These are phyloP conservation scores for Chamaecrista fasciculata DNA, from an alignment of 306 rosid genomes.

Conservation along the genomic window DNA sequence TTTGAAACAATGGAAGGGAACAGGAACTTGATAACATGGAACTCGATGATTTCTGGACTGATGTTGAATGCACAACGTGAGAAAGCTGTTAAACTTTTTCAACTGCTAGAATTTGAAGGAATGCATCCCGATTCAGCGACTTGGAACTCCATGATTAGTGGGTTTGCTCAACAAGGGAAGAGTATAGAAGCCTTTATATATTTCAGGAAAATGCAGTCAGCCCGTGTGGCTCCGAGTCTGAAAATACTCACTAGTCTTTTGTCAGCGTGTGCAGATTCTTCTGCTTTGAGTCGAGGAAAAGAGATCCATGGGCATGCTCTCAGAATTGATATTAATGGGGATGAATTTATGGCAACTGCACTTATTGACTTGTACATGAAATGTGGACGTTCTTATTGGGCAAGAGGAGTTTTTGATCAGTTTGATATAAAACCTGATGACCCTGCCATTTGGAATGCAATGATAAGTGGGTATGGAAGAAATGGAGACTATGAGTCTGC, in stretches of 20 bases:
- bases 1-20: slow-evolving; percentile 35
- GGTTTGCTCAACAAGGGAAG: slow-evolving; percentile 53
- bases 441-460: slow-evolving; percentile 77
- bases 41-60: slow-evolving; percentile 69
- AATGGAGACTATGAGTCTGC: slow-evolving; percentile 61
- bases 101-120: slow-evolving; percentile 41
- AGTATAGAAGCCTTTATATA: slow-evolving; percentile 48
- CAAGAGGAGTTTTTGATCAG: slow-evolving; percentile 46
- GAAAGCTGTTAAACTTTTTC: slow-evolving; percentile 48
- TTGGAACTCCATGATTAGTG: slow-evolving; percentile 72
- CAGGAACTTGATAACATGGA: slow-evolving; percentile 64
- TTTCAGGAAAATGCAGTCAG: slow-evolving; percentile 57
- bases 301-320: slow-evolving; percentile 58
- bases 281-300: slow-evolving; percentile 51
- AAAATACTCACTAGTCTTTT: slow-evolving; percentile 61
- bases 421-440: slow-evolving; percentile 56
- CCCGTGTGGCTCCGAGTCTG: slow-evolving; percentile 46
- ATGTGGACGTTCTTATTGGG: slow-evolving; percentile 56
- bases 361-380: slow-evolving; percentile 73
- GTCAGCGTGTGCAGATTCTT: slow-evolving; percentile 55
- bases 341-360: slow-evolving; percentile 60
- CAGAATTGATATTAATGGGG: slow-evolving; percentile 38
- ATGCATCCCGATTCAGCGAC: slow-evolving; percentile 69
- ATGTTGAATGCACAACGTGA: slow-evolving; percentile 54
- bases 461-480: slow-evolving; percentile 71